Evolutionary conservation across 345 rosid genomes (phyloP).

Genomic region (Toxicodendron radicans): DNA sequence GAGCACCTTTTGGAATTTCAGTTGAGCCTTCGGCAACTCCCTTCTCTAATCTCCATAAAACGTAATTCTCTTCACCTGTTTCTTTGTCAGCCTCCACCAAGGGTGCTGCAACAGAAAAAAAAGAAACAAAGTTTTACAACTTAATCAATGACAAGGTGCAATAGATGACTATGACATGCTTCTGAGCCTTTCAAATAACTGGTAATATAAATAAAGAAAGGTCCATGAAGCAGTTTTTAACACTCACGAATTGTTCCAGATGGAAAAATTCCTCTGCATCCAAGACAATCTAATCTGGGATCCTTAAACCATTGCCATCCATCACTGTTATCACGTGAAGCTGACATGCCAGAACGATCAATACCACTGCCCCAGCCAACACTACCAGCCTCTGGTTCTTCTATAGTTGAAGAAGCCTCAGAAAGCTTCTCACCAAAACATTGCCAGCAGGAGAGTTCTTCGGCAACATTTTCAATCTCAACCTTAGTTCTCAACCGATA

Average conservation of each 20-base stretch:
- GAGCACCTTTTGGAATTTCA: constrained; percentile 81
- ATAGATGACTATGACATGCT: background rate
- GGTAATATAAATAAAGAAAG: background rate
- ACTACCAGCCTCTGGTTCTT: constrained; percentile 67
- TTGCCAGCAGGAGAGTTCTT: constrained; percentile 84
- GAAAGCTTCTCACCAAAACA: constrained; percentile 54
- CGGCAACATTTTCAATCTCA: constrained; percentile 71
- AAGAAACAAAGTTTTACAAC: background rate
- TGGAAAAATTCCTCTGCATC: constrained; percentile 75
- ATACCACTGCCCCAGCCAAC: constrained; percentile 66
- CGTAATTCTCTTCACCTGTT: constrained; percentile 67
- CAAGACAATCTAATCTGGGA: constrained; percentile 81
- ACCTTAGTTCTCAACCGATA: constrained; percentile 88
- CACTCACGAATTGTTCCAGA: constrained; percentile 58
- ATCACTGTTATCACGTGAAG: constrained; percentile 52
- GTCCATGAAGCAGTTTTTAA: background rate
- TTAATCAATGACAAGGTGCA: constrained; percentile 10
- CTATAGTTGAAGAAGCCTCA: constrained; percentile 31
- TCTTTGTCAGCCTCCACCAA: constrained; percentile 76
- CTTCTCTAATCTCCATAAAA: constrained; percentile 69
- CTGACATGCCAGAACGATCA: constrained; percentile 52
- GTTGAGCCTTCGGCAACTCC: constrained; percentile 93
- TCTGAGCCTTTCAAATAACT: background rate
- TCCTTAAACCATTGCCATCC: constrained; percentile 92
- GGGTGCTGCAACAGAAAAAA: constrained; percentile 60